Base-by-base conservation (phyloP, 805 yeast genomes). In the Debaryomyces prosopidis region DNA sequence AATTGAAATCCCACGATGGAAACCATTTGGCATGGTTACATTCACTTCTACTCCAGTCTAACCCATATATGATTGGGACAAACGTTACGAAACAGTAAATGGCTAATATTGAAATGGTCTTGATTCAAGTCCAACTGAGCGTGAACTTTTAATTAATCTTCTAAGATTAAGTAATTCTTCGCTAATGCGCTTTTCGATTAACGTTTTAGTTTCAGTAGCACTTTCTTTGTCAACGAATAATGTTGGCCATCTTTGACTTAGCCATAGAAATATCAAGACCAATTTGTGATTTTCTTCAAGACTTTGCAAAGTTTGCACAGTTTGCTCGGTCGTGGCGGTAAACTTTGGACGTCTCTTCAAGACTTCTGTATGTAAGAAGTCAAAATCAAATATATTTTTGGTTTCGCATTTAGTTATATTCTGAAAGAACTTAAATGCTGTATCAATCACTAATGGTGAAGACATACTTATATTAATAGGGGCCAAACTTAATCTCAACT, bases 221-320 rank as follows among this genome's bases (percentile, higher is more conserved):
- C 89, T 78, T 47, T 84, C 87, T 12, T 81, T 72, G 62, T 89
- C 96, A 14, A 86, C 79, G 54, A 90, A 88, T 41, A 81, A 75
- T 26, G 85, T 81, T 1, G 97, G 96, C 71, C 85, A 92, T 57
- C 97, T 72, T 61, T 88, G 91, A 44, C 87, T 77, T 49, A 92
- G 71, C 99, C 99, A 92, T 59, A 89, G 69, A 58, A 81, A 92
- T 5, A 87, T 66, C 53, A 83, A 76, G 14, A 88, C 74, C 37
- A 80, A 68, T 51, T 81, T 81, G 66, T 90, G 96, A 47, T 85
- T 68, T 4, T 76, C 75, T 59, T 90, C 97, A 16, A 84, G 65
- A 27, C 60, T 39, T 18, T 58, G 58, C 34, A 67, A 53, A 4
- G 51, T 47, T 17, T 51, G 53, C 15, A 63, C 53, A 2, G 63